A percentile compares a stretch with the other conserved stretches of the same genome.
Evolutionary conservation across 1,284 basidiomycete species (phyloP).

Genomic region (Rhodotorula sp.): DNA sequence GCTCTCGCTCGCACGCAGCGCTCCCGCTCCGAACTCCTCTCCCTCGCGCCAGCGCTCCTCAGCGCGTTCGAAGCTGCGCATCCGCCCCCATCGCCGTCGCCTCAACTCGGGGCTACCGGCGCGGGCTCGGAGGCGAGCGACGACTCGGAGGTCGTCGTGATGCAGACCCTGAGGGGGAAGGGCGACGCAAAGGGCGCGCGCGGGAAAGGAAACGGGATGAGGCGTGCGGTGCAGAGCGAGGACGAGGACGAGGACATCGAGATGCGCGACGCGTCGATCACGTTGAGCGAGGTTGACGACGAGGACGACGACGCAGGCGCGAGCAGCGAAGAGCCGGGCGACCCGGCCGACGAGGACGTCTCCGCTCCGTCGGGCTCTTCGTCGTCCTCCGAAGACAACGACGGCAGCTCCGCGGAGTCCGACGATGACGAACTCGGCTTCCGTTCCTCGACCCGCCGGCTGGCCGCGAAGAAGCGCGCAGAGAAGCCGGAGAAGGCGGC

Average conservation of each 20-base stretch:
- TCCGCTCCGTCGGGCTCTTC: constrained; percentile 3
- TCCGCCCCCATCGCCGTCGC: background rate
- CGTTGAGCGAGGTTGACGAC: background rate
- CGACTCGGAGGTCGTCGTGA: background rate
- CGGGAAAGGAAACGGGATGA: background rate
- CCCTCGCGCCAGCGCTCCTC: constrained; percentile 21
- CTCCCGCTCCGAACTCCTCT: background rate
- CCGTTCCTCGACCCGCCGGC: background rate
- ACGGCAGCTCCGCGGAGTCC: background rate
- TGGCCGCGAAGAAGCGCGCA: background rate
- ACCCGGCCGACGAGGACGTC: constrained; percentile 5
- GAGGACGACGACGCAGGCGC: background rate
- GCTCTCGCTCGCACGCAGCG: constrained; percentile 8
- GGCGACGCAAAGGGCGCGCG: background rate
- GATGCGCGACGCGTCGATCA: too few relatives aligned
- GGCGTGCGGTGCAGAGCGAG: background rate
- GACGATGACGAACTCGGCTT: background rate
- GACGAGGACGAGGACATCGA: background rate
- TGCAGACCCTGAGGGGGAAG: background rate
- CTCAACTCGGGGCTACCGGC: background rate
- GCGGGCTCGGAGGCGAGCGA: background rate
- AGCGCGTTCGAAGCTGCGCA: constrained; percentile 12
- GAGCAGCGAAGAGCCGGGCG: constrained; percentile 8
- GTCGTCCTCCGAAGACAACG: background rate
- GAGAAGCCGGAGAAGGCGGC: background rate